Conservation (phyloP, 2,329 filamentous ascomycete genomes). For the Aspergillus udagawae region DNA sequence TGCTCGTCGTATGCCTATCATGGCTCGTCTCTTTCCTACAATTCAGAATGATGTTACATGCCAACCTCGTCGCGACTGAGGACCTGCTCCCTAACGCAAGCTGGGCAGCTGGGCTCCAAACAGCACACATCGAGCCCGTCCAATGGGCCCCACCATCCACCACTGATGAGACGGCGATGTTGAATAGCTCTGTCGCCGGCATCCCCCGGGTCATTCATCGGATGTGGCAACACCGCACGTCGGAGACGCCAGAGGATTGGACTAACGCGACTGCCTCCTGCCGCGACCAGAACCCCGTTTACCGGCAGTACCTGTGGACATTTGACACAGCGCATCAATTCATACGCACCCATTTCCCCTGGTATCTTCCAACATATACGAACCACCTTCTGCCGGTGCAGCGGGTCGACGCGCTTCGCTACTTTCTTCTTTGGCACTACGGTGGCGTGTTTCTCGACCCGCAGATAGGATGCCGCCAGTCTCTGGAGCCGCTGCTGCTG, state of each 20-base stretch:
- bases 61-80: not conserved
- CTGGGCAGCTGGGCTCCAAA: too few species aligned
- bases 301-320: constrained; percentile 3
- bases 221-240: constrained; percentile 1
- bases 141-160: too few species aligned
- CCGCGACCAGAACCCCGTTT: not conserved
- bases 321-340: not conserved
- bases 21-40: too few species aligned
- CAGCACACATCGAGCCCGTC: too few species aligned
- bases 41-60: not conserved
- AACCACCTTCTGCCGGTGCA: not conserved
- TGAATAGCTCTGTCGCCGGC: not conserved
- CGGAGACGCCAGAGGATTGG: not conserved
- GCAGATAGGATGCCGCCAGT: not conserved
- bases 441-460: constrained; percentile 1
- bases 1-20: too few species aligned
- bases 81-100: too few species aligned
- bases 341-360: not conserved
- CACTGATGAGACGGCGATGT: too few species aligned
- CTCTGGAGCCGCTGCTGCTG: not conserved
- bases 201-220: constrained; percentile 4
- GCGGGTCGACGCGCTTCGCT: constrained; percentile 3
- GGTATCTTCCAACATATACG: not conserved
- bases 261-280: not conserved
- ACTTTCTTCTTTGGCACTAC: constrained; percentile 3